Conservation (phyloP, 306 rosid genomes). For the Prunus davidiana region DNA sequence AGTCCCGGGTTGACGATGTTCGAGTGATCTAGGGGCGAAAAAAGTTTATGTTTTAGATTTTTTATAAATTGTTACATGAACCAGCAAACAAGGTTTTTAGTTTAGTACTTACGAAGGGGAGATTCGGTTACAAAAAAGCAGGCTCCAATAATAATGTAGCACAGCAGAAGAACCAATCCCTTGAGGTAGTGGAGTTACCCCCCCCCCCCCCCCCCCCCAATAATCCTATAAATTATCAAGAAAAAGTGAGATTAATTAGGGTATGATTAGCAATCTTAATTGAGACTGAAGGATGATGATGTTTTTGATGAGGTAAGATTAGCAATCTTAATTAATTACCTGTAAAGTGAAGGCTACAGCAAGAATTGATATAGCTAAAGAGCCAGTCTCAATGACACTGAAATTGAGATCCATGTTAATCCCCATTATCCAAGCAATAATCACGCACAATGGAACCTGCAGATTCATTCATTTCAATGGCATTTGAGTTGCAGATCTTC, state of each 20-base stretch:
- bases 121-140: conserved; percentile 71
- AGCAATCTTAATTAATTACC: conserved; percentile 33
- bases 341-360: conserved; percentile 66
- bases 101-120: conserved; percentile 44
- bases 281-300: too few relatives aligned
- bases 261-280: not conserved
- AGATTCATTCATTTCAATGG: not conserved
- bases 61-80: not conserved
- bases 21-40: conserved; percentile 28
- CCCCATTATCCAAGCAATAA: conserved; percentile 77
- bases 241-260: not conserved
- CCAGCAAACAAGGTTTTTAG: not conserved
- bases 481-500: not conserved
- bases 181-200: conserved; percentile 90
- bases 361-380: conserved; percentile 71
- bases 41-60: not conserved
- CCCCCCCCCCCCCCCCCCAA: too few relatives aligned
- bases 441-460: conserved; percentile 82
- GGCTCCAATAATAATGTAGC: conserved; percentile 78
- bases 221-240: conserved; percentile 52
- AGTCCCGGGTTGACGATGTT: conserved; percentile 22
- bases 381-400: conserved; percentile 74
- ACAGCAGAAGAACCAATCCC: conserved; percentile 77
- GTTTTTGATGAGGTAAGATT: not conserved
- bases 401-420: conserved; percentile 74